Base-by-base conservation (phyloP, 768 basidiomycete genomes). In the Polyporus arcularius region DNA sequence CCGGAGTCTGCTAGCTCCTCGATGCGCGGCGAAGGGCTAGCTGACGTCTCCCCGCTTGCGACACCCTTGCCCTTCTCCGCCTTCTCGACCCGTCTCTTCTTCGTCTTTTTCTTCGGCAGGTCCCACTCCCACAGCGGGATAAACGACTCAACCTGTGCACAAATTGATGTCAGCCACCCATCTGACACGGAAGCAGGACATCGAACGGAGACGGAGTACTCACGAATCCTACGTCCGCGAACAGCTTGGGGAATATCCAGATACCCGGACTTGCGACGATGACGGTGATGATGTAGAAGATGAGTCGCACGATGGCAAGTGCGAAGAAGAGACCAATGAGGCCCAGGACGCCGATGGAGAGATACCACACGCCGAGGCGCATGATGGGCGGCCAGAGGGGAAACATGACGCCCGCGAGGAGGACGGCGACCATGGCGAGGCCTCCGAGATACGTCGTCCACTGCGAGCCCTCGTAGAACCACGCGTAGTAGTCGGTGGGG, bases 81-180 rank as follows among this genome's bases (percentile, higher is more conserved):
- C 69, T 85, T 85, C 59, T 85, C 83, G 15, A 74, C 75, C 70
- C 84, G 85, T 76, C 79, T 85, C 78, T 88, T 89, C 77, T 87
- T 89, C 35, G 78, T 74, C 55, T 78, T 80, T 78, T 87, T 89
- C 70, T 86, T 85, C 1, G 85, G 87, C 30, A 93, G 63, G 70
- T 98, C 96, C 94, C 96, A 99, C 68, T 94, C 96, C 92, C 94
- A 99, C 18, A 92, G 74, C 18, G 97, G 97, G 67, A 96, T 91
- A 76, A 98, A 99, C 2, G 95, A 97, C 48, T 98, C 97, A 58
- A 99, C 85, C 96, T 98, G 68, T n/a, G 45, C 4, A 41, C 12
- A 42, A 15, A 38, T 26, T 14, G 39, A 8, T 18, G 51, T 7
- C 35, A 47, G 51, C 47, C 50, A 62, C 21, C 53, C 35, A 15